Base-by-base conservation (phyloP, 257 asterid species). In the Verbena officinalis region DNA sequence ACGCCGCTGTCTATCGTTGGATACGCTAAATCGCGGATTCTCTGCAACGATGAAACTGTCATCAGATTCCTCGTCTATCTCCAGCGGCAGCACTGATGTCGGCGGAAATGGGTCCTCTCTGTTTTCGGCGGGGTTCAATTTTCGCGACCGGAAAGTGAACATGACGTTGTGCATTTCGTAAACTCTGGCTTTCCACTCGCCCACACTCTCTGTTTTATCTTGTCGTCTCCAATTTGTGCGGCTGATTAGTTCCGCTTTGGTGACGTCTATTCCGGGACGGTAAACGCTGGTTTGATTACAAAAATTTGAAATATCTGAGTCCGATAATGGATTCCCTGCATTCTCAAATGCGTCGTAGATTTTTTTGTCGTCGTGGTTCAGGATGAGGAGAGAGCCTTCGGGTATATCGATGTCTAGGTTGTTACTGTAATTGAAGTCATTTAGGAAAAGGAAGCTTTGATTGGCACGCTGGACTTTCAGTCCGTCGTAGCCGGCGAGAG, bases 231-330 rank as follows among this genome's bases (percentile, higher is more conserved):
- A 94, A 70, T 94, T 94, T 16, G 90, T 94, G 5, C 96, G 88
- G 65, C 95, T 69, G 49, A 90, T 59, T 14, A 94, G 74, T 63
- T 84, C 90, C 12, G 99, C 96, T 61, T 69, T 86, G 0, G 99
- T 90, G 30, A 94, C 99, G 72, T 94, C 99, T 90, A 90, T 86
- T 46, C 99, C 99, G 0, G 99, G 97, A 2, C 99, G 87, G 53
- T 90, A 81, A 7, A 93, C 91, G 69, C 95, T 90, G 22, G 95
- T 93, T 68, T 87, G 97, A 8, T 81, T 78, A 54, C 96, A 87
- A 54, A 90, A 86, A 58, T 58, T 81, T 5, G 95, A 67, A 7
- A 93, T 61, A 55, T 90, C 99, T 1, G 84, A 60, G 57, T 90
- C 95, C 9, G 82, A 73, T 13, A 93, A 61, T 15, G 95, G 95